phyloP scores from a whole-genome alignment of 1,284 basidiomycete species.

The Puccinia triticina region DNA sequence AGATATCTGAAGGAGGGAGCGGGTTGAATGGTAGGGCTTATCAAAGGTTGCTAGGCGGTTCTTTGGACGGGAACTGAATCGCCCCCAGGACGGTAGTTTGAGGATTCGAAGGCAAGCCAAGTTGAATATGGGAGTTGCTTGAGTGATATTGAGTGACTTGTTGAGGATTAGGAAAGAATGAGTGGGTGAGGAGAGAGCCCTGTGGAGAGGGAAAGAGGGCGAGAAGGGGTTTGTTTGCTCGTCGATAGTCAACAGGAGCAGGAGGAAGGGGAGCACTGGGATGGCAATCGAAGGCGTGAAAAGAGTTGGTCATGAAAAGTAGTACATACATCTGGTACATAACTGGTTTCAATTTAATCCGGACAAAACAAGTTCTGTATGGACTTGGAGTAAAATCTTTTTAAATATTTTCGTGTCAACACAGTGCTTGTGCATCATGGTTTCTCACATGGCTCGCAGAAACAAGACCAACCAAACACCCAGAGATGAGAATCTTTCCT shows the following conservation, averaged over 20 bases:
- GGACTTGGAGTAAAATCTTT: no score
- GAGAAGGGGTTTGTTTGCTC: neutral
- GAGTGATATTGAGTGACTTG: neutral
- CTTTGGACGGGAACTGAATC: neutral
- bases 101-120: constrained; percentile 23
- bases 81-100: constrained; percentile 19
- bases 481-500: no score
- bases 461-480: no score
- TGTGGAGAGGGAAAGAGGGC: neutral
- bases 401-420: no score
- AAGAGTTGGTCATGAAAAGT: neutral
- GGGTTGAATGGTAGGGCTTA: neutral
- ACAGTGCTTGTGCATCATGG: no score
- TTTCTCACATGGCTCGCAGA: no score
- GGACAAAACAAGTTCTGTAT: no score
- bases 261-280: neutral
- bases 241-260: neutral
- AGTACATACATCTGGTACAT: no score
- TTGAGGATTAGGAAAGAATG: neutral
- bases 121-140: neutral
- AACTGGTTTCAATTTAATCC: no score
- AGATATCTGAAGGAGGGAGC: neutral
- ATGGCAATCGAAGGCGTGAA: neutral
- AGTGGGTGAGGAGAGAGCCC: neutral
- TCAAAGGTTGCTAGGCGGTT: neutral